Evolutionary conservation across 2,329 filamentous ascomycete genomes (phyloP).

Genomic region (Leptographium radiaticola): DNA sequence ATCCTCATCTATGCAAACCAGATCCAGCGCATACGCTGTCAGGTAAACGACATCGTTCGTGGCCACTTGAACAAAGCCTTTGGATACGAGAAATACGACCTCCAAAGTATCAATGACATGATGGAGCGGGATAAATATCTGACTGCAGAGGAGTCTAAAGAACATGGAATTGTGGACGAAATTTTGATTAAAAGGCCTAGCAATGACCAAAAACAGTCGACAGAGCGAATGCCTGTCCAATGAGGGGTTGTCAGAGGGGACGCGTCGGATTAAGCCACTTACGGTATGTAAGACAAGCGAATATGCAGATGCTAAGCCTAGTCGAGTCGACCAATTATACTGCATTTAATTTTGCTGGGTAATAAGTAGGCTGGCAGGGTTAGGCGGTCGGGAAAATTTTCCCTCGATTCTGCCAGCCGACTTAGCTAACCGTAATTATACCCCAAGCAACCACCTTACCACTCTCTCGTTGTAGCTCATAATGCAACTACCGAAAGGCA

Average conservation of each 20-base stretch:
- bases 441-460: too few relatives aligned
- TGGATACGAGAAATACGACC: slow-evolving; percentile 59
- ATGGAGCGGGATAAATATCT: slow-evolving; percentile 98
- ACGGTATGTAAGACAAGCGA: too few relatives aligned
- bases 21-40: slow-evolving; percentile 73
- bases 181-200: slow-evolving; percentile 56
- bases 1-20: slow-evolving; percentile 97
- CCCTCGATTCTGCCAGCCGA: slow-evolving; percentile 4
- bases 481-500: not conserved
- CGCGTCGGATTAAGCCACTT: too few relatives aligned
- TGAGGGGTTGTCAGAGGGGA: not conserved
- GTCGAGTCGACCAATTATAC: slow-evolving; percentile 6
- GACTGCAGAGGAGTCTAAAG: slow-evolving; percentile 74
- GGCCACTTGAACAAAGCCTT: slow-evolving; percentile 69
- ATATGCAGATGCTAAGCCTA: too few relatives aligned
- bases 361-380: not conserved
- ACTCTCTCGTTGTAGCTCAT: not conserved
- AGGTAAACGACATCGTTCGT: slow-evolving; percentile 84
- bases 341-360: not conserved
- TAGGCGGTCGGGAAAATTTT: slow-evolving; percentile 5
- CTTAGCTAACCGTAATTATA: not conserved
- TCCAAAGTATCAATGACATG: slow-evolving; percentile 79
- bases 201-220: not conserved
- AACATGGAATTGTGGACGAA: slow-evolving; percentile 84
- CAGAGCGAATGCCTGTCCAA: not conserved